These are phyloP conservation scores for Seiridium unicorne DNA, from an alignment of 2,329 filamentous ascomycete genomes.

Conservation along the genomic window DNA sequence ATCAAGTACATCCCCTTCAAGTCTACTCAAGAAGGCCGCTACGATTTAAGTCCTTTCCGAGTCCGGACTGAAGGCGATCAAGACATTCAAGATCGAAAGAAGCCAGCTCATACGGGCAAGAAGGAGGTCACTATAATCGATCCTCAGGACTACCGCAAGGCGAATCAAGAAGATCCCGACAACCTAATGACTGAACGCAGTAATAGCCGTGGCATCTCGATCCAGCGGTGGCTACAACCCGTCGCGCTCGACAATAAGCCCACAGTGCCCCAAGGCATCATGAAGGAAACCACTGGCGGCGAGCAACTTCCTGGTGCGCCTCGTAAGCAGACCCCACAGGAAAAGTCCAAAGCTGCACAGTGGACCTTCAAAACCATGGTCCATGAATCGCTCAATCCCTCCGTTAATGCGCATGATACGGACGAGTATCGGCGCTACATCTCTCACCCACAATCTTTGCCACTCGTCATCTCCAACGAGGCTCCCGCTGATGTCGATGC, in stretches of 20 bases:
- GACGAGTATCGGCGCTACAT: constrained; percentile 90
- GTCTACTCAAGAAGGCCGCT: constrained; percentile 68
- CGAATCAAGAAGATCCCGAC: constrained; percentile 37
- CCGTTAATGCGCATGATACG: constrained; percentile 72
- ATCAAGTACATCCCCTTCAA: constrained; percentile 79
- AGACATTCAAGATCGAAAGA: constrained; percentile 60
- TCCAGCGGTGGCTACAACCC: constrained; percentile 63
- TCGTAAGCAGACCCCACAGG: constrained; percentile 58
- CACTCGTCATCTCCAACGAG: constrained; percentile 73
- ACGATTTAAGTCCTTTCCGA: constrained; percentile 85
- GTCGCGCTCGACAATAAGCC: constrained; percentile 32
- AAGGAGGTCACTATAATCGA: constrained; percentile 72
- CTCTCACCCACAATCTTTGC: constrained; percentile 82
- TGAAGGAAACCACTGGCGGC: constrained; percentile 45
- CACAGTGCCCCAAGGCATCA: constrained; percentile 46
- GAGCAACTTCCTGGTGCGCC: constrained; percentile 24
- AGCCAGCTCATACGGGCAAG: constrained; percentile 36
- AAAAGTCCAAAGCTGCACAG: constrained; percentile 81
- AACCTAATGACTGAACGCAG: constrained; percentile 34
- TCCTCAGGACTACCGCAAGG: constrained; percentile 42
- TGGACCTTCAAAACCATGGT: constrained; percentile 89
- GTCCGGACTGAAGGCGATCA: constrained; percentile 66
- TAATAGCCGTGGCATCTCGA: constrained; percentile 46
- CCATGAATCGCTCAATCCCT: constrained; percentile 80
- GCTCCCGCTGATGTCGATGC: constrained; percentile 56